A percentile compares a stretch with the other conserved stretches of the same genome.
phyloP scores from a whole-genome alignment of 148 eudicot species.

The Fagopyrum tataricum region DNA sequence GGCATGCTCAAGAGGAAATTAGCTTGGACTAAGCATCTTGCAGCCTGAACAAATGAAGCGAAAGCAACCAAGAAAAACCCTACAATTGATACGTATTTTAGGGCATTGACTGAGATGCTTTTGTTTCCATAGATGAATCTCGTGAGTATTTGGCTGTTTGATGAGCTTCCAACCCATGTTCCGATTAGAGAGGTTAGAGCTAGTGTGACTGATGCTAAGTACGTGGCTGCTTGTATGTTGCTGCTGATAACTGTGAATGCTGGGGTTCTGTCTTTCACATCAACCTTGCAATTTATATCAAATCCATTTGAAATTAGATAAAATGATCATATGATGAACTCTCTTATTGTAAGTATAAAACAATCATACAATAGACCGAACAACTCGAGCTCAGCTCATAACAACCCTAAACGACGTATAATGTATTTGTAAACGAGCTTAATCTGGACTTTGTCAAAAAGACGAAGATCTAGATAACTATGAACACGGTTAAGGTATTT shows the following conservation, averaged over 20 bases:
- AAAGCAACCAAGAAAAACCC: constrained; percentile 53
- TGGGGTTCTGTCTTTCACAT: constrained; percentile 17
- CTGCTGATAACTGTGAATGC: constrained; percentile 38
- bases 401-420: too few relatives aligned
- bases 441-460: too few relatives aligned
- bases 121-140: constrained; percentile 49
- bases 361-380: too few relatives aligned
- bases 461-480: too few relatives aligned
- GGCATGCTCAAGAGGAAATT: constrained; percentile 65
- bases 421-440: too few relatives aligned
- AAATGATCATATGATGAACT: too few relatives aligned
- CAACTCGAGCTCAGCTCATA: too few relatives aligned
- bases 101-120: constrained; percentile 19
- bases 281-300: background rate
- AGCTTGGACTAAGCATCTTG: constrained; percentile 42
- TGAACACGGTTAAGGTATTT: too few relatives aligned
- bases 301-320: too few relatives aligned
- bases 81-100: constrained; percentile 41
- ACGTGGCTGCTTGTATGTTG: constrained; percentile 45
- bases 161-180: constrained; percentile 48
- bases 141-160: constrained; percentile 20
- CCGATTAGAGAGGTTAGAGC: constrained; percentile 60
- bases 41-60: constrained; percentile 43
- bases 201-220: constrained; percentile 42
- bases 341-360: too few relatives aligned